Evolutionary conservation across 164 flowering plant species (phyloP).

Genomic region (Umbilicus rupestris): DNA sequence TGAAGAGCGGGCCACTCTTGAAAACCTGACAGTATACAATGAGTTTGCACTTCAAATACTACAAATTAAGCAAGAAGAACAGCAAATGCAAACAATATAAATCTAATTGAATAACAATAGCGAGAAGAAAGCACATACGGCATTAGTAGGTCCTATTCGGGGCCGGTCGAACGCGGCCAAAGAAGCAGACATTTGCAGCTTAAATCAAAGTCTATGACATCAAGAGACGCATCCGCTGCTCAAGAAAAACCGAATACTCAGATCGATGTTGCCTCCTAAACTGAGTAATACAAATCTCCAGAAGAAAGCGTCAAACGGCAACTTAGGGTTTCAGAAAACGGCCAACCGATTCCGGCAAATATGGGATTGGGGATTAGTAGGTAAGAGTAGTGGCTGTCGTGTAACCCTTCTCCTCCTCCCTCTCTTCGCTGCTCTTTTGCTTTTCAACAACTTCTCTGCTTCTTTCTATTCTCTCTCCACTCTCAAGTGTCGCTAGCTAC

Average conservation of each 20-base stretch:
- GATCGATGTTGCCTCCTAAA: neutral
- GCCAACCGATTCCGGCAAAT: too few species aligned
- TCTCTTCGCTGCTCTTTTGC: constrained; percentile 2
- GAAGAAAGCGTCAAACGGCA: neutral
- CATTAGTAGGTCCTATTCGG: constrained; percentile 49
- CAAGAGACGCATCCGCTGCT: too few species aligned
- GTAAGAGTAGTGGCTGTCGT: too few species aligned
- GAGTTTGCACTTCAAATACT: too few species aligned
- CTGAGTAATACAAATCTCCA: neutral
- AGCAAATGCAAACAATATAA: neutral
- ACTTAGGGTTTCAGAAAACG: constrained; percentile 4
- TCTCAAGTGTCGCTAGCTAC: neutral
- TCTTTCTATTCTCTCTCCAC: neutral
- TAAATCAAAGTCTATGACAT: neutral
- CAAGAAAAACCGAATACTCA: neutral
- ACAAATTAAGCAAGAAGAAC: too few species aligned
- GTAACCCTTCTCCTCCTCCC: neutral
- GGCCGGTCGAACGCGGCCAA: constrained; percentile 75
- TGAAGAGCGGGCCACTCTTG: constrained; percentile 95
- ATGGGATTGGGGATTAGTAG: too few species aligned
- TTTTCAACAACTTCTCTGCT: constrained; percentile 2
- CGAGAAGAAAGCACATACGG: constrained; percentile 38
- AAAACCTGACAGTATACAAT: too few species aligned
- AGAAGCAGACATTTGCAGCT: constrained; percentile 60
- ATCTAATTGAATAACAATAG: neutral